Evolutionary conservation across 306 rosid species (phyloP).

Genomic region (Pyrus bretschneideri): DNA sequence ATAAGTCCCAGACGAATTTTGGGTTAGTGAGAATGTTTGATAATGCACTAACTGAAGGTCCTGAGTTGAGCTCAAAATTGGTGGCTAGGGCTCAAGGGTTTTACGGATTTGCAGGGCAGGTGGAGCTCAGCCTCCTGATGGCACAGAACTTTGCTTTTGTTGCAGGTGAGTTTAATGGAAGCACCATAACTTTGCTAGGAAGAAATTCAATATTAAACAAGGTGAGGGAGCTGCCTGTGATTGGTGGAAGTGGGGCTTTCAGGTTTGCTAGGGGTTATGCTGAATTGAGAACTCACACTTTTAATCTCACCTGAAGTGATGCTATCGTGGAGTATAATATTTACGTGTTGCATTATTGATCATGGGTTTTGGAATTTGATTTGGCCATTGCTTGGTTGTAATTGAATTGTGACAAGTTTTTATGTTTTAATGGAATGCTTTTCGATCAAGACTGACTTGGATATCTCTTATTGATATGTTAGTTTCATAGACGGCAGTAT

Average conservation of each 20-base stretch:
- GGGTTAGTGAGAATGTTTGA: constrained; percentile 26
- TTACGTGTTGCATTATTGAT: constrained; percentile 29
- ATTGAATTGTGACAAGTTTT: too few relatives aligned
- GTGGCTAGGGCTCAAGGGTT: constrained; percentile 37
- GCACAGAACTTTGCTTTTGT: constrained; percentile 52
- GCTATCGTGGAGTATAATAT: constrained; percentile 58
- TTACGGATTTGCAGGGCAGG: constrained; percentile 16
- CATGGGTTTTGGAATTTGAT: not conserved
- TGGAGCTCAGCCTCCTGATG: constrained; percentile 31
- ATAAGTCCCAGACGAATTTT: constrained; percentile 6
- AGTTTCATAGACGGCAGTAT: too few relatives aligned
- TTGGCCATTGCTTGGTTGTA: too few relatives aligned
- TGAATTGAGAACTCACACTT: constrained; percentile 25
- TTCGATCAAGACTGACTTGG: too few relatives aligned
- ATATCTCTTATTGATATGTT: too few relatives aligned
- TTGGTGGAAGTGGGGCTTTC: constrained; percentile 75
- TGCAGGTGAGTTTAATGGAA: constrained; percentile 58
- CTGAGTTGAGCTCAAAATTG: constrained; percentile 19
- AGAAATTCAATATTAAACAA: constrained; percentile 39
- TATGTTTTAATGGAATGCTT: too few relatives aligned
- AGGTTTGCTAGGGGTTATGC: constrained; percentile 65
- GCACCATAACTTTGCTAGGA: constrained; percentile 52
- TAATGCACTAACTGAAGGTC: constrained; percentile 24
- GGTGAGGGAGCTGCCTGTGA: constrained; percentile 67
- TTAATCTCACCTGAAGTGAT: constrained; percentile 20